Evolutionary conservation across 768 basidiomycete species (phyloP).

Genomic region (Mycena venus): DNA sequence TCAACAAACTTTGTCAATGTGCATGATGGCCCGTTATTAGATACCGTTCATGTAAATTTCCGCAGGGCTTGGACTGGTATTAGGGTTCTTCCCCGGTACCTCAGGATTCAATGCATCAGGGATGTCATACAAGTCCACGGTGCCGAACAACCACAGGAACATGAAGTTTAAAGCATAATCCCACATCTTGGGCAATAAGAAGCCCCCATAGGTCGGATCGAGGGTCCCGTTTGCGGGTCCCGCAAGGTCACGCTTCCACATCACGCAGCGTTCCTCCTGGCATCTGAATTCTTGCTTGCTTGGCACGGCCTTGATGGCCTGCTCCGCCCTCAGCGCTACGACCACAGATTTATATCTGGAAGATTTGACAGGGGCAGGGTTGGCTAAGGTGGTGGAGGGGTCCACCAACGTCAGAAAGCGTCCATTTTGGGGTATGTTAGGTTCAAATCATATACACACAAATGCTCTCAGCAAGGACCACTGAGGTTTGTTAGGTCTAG

Average conservation of each 20-base stretch:
- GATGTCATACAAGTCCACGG: conserved; percentile 60
- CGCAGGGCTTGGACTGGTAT: conserved; percentile 48
- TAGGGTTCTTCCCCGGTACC: too few relatives aligned
- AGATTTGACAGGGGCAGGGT: conserved; percentile 10
- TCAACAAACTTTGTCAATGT: neutral
- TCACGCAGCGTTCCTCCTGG: too few relatives aligned
- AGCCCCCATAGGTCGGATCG: too few relatives aligned
- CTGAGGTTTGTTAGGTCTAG: too few relatives aligned
- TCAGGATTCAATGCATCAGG: too few relatives aligned
- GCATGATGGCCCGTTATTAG: neutral
- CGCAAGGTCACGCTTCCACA: neutral
- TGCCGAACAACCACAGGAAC: conserved; percentile 61
- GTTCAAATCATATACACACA: conserved; percentile 78
- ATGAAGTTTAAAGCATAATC: too few relatives aligned
- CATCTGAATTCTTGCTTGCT: conserved; percentile 34
- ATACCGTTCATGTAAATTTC: conserved; percentile 70
- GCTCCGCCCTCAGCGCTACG: too few relatives aligned
- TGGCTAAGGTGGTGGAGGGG: neutral
- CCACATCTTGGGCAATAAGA: conserved; percentile 61
- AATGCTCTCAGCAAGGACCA: conserved; percentile 54
- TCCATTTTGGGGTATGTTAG: conserved; percentile 62
- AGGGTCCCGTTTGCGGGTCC: too few relatives aligned
- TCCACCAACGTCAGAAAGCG: too few relatives aligned
- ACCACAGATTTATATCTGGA: neutral
- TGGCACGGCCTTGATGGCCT: neutral